These are phyloP conservation scores for Tuctoria greenei DNA, from an alignment of 176 grass and related monocot genomes.

Conservation along the genomic window DNA sequence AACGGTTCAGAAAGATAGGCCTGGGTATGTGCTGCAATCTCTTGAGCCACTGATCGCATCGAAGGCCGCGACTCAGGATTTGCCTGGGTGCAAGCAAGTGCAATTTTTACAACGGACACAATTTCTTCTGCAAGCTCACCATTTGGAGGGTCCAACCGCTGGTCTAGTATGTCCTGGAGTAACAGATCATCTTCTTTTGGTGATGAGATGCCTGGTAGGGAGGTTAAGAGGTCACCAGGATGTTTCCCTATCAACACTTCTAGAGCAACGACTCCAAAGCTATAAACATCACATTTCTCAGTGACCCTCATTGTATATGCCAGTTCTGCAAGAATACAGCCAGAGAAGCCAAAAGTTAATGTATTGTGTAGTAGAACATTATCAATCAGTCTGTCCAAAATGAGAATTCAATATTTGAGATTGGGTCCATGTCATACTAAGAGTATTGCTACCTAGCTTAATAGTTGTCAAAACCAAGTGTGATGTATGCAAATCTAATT, in stretches of 20 bases:
- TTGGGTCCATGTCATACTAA: background rate
- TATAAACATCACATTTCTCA: slow-evolving; percentile 87
- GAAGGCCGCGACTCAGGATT: slow-evolving; percentile 70
- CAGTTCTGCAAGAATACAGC: slow-evolving; percentile 58
- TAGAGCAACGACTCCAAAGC: slow-evolving; percentile 72
- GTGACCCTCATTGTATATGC: slow-evolving; percentile 91
- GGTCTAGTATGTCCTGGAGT: slow-evolving; percentile 69
- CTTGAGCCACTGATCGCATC: slow-evolving; percentile 72
- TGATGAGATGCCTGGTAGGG: slow-evolving; percentile 41
- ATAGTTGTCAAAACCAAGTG: background rate
- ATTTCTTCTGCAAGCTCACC: slow-evolving; percentile 81
- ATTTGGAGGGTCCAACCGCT: slow-evolving; percentile 49
- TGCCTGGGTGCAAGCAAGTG: slow-evolving; percentile 59
- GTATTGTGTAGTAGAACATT: background rate
- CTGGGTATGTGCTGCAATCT: slow-evolving; percentile 69
- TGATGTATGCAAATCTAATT: background rate
- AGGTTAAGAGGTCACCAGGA: slow-evolving; percentile 65
- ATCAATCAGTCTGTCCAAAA: background rate
- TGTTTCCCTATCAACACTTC: slow-evolving; percentile 94
- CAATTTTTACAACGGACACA: slow-evolving; percentile 68
- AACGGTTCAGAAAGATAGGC: slow-evolving; percentile 72
- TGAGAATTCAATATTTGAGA: background rate
- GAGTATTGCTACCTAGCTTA: background rate
- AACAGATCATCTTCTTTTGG: slow-evolving; percentile 59
- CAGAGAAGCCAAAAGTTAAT: slow-evolving; percentile 5